Conservation (phyloP, 2,329 filamentous ascomycete species). For the Calonectria naviculata region DNA sequence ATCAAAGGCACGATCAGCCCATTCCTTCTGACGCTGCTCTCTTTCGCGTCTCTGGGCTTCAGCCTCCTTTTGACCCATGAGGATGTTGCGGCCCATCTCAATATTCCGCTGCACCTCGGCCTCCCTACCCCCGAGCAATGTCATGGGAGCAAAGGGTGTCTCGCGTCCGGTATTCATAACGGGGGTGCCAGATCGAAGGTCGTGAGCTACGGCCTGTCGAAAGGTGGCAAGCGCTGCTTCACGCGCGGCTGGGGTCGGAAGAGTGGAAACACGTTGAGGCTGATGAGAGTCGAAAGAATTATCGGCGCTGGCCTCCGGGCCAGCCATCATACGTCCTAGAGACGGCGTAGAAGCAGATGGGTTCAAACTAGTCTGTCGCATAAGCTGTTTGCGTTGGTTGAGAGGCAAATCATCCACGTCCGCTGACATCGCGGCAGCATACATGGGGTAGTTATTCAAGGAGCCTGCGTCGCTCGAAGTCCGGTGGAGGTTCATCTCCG, state of each 20-base stretch:
- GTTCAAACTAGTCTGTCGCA: slow-evolving; percentile 63
- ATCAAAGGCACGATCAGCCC: slow-evolving; percentile 73
- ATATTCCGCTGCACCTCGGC: slow-evolving; percentile 59
- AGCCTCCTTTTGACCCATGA: slow-evolving; percentile 72
- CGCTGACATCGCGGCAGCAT: slow-evolving; percentile 44
- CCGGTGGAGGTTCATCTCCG: slow-evolving; percentile 42
- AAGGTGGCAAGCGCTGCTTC: slow-evolving; percentile 74
- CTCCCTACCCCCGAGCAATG: slow-evolving; percentile 49
- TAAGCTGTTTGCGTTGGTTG: slow-evolving; percentile 72
- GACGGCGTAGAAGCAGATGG: slow-evolving; percentile 39
- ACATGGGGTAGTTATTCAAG: slow-evolving; percentile 49
- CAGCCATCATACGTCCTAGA: slow-evolving; percentile 38
- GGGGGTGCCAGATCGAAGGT: slow-evolving; percentile 61
- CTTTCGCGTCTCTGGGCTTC: slow-evolving; percentile 70
- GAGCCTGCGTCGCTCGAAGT: slow-evolving; percentile 56
- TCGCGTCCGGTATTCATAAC: slow-evolving; percentile 50
- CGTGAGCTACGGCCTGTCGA: slow-evolving; percentile 72
- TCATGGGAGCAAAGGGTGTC: slow-evolving; percentile 49
- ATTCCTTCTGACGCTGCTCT: slow-evolving; percentile 66
- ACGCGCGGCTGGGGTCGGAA: slow-evolving; percentile 57
- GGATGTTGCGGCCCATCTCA: slow-evolving; percentile 63
- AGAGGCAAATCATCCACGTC: slow-evolving; percentile 78
- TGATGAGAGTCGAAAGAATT: slow-evolving; percentile 65
- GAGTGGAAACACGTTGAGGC: slow-evolving; percentile 58
- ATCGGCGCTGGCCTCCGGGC: slow-evolving; percentile 42